Conservation (phyloP, 495 filamentous ascomycete genomes). For the Xylaria venustula region DNA sequence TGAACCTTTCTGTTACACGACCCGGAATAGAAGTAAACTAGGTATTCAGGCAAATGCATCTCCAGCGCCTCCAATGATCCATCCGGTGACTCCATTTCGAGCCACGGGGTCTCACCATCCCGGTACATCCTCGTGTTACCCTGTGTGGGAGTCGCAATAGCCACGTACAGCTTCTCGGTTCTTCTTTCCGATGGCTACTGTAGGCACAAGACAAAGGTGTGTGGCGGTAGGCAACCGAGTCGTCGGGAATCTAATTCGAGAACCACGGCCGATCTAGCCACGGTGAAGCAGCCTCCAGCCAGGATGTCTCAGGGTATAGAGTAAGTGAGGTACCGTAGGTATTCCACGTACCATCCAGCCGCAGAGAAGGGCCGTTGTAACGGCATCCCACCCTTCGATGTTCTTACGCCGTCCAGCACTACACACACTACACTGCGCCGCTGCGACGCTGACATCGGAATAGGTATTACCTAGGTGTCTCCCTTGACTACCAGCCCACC, state of each 20-base stretch:
- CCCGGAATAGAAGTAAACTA: not conserved
- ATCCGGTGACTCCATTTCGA: not conserved
- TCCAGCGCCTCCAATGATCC: not conserved
- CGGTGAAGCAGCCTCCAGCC: too few species aligned
- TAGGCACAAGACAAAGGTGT: too few species aligned
- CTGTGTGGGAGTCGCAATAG: too few species aligned
- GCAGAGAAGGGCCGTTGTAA: not conserved
- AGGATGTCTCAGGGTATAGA: too few species aligned
- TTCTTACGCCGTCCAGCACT: too few species aligned
- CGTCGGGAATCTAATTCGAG: not conserved
- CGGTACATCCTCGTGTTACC: not conserved
- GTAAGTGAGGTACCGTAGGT: not conserved
- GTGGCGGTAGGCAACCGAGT: not conserved
- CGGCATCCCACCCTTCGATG: not conserved
- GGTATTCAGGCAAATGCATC: too few species aligned
- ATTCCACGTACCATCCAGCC: constrained; percentile 11
- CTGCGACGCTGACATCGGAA: constrained; percentile 5
- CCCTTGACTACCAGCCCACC: not conserved
- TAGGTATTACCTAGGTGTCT: not conserved
- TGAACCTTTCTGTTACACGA: not conserved
- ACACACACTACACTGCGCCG: too few species aligned
- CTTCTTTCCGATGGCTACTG: not conserved
- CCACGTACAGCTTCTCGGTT: not conserved
- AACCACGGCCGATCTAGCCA: not conserved
- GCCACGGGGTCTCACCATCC: not conserved